phyloP scores from a whole-genome alignment of 345 rosid species.

The Boechera stricta region DNA sequence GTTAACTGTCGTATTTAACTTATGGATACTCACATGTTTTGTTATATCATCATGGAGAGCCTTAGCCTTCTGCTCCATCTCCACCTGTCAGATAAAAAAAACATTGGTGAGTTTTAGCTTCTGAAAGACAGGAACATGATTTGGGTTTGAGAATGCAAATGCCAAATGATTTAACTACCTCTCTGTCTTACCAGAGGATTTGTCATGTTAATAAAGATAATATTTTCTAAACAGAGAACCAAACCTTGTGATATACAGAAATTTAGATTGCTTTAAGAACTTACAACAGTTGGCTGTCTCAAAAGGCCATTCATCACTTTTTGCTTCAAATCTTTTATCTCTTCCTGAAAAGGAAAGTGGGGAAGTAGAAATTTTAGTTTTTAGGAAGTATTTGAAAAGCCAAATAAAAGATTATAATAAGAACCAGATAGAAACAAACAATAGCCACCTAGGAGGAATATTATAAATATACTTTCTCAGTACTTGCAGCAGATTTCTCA shows the following conservation, averaged over 20 bases:
- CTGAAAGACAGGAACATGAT: neutral
- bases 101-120: neutral
- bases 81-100: conserved; percentile 16
- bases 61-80: conserved; percentile 43
- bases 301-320: conserved; percentile 36
- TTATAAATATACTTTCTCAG: neutral
- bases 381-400: conserved; percentile 1
- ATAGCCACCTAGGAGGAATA: neutral
- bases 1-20: neutral
- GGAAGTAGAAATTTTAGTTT: conserved; percentile 13
- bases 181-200: neutral
- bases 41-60: conserved; percentile 43
- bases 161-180: neutral
- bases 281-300: conserved; percentile 46
- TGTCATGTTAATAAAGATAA: neutral
- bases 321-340: conserved; percentile 39
- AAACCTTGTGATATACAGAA: conserved; percentile 9
- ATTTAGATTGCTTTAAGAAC: neutral
- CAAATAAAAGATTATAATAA: too few species aligned
- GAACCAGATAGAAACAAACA: conserved; percentile 1
- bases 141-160: neutral
- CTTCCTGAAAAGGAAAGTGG: conserved; percentile 37
- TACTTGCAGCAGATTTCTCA: neutral
- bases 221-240: neutral
- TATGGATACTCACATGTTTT: conserved; percentile 43